phyloP scores from a whole-genome alignment of 2,329 filamentous ascomycete species.

The Penicillium fuscoglaucum region DNA sequence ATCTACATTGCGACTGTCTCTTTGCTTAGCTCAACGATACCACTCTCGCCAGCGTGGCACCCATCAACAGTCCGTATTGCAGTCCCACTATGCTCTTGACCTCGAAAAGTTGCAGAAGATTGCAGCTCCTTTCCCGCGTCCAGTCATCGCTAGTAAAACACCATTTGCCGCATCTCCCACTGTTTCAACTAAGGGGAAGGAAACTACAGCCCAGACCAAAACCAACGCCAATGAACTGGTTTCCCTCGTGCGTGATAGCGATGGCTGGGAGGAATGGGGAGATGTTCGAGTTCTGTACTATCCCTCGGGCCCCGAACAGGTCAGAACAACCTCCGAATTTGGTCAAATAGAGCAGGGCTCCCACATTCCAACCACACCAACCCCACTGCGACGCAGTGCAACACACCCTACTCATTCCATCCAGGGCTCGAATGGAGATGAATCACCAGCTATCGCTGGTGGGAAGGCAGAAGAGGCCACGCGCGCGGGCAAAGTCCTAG shows the following conservation, averaged over 20 bases:
- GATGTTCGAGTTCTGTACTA: conserved; percentile 82
- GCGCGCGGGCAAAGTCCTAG: conserved; percentile 57
- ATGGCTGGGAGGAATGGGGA: conserved; percentile 73
- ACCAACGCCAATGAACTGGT: conserved; percentile 84
- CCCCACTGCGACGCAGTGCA: conserved; percentile 69
- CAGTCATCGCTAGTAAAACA: conserved; percentile 54
- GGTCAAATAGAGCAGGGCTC: conserved; percentile 35
- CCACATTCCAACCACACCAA: conserved; percentile 68
- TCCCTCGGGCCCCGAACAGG: conserved; percentile 40
- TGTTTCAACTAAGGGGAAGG: conserved; percentile 70
- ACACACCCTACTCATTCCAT: conserved; percentile 57
- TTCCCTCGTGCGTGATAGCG: conserved; percentile 63
- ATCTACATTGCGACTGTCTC: conserved; percentile 73
- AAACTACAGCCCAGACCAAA: conserved; percentile 57
- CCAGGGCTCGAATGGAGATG: conserved; percentile 46
- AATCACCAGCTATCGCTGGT: conserved; percentile 53
- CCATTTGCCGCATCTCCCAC: conserved; percentile 54
- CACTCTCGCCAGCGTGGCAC: conserved; percentile 79
- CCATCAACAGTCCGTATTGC: conserved; percentile 71
- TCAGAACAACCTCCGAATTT: conserved; percentile 34
- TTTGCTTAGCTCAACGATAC: conserved; percentile 88
- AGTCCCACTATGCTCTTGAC: conserved; percentile 76
- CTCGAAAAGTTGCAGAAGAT: conserved; percentile 81
- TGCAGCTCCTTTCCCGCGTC: conserved; percentile 78
- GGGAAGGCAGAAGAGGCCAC: conserved; percentile 39